Conservation (phyloP, 768 basidiomycete genomes). For the Rhodotorula graminis region DNA sequence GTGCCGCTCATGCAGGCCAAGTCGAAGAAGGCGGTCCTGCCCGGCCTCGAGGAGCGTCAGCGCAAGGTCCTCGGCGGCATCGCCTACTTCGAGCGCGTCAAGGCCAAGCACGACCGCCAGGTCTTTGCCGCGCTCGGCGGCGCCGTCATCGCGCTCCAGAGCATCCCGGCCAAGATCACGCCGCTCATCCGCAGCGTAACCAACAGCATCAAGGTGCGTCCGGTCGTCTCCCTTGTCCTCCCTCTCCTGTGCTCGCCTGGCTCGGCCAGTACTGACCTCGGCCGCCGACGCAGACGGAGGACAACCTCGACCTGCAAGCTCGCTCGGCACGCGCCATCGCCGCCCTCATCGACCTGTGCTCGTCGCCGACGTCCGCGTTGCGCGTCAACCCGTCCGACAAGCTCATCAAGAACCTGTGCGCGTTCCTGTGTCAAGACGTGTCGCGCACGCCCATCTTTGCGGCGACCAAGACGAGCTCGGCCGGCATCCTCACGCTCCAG, state of each 20-base stretch:
- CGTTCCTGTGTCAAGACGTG: constrained; percentile 88
- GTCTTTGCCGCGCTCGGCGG: constrained; percentile 85
- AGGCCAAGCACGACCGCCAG: constrained; percentile 77
- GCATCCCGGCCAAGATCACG: constrained; percentile 86
- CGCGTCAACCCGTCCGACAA: constrained; percentile 85
- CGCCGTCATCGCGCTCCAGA: constrained; percentile 78
- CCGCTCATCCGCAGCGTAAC: constrained; percentile 95
- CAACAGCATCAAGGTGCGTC: constrained; percentile 86
- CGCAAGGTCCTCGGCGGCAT: constrained; percentile 63
- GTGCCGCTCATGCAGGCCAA: constrained; percentile 63
- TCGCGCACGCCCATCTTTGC: constrained; percentile 86
- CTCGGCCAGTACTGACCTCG: not conserved
- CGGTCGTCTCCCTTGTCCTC: not conserved
- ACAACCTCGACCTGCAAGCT: constrained; percentile 77
- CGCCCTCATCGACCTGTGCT: constrained; percentile 79
- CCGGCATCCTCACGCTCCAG: constrained; percentile 72
- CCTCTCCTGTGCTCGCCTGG: not conserved
- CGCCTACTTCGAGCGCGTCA: constrained; percentile 72
- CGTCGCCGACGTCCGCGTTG: constrained; percentile 54
- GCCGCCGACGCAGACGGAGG: constrained; percentile 61
- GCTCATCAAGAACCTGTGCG: constrained; percentile 93
- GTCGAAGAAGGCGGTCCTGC: constrained; percentile 71
- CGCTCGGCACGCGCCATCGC: constrained; percentile 84
- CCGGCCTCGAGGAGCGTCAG: constrained; percentile 70
- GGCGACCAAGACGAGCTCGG: constrained; percentile 47